Base-by-base conservation (phyloP, 176 grass and related monocot genomes). In the Calamus simplicifolius region DNA sequence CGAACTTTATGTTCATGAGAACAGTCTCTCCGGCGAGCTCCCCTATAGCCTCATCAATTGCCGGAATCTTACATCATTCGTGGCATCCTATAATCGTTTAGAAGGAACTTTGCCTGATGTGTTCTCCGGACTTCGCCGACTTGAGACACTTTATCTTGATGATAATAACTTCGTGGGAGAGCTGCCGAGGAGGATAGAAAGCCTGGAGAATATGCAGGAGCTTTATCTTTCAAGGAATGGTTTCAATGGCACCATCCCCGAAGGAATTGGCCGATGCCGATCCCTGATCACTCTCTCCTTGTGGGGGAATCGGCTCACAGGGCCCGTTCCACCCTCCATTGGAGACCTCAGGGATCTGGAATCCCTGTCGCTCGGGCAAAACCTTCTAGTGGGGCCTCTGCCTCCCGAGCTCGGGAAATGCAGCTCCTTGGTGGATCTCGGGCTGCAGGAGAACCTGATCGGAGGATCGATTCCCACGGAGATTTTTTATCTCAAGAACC, bases 21-120 rank as follows among this genome's bases (percentile, higher is more conserved):
- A 88, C 57, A 29, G 31, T 15, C 65, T 88, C 30, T 19, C 67
- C 7, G 72, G 80, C 0, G 54, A 73, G 27, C 65, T 88, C 18
- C 80, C 85, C 21, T 17, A 0, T 0, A 88, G 80, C 71, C 75
- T 88, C 16, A 15, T 51, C 56, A 88, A 83, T 77, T 88, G 85
- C 50, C 60, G 48, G 16, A 88, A 80, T 25, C 80, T 88, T 48
- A 83, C 68, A 18, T 21, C 16, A 4, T 50, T 88, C 10, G 55
- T 27, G 48, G 52, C 73, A 0, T 80, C 85, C 29, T 60, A 48
- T 62, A 88, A 88, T 17, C 55, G 29, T 29, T 68, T 88, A 6
- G 48, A 50, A 0, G 80, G 85, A 25, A 17, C 2, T 7, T 31
- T 88, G 25, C 75, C 79, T 1, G 77, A 83, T 73, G 55, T 79